Base-by-base conservation (phyloP, 805 yeast genomes). In the Monosporozyma unispora region DNA sequence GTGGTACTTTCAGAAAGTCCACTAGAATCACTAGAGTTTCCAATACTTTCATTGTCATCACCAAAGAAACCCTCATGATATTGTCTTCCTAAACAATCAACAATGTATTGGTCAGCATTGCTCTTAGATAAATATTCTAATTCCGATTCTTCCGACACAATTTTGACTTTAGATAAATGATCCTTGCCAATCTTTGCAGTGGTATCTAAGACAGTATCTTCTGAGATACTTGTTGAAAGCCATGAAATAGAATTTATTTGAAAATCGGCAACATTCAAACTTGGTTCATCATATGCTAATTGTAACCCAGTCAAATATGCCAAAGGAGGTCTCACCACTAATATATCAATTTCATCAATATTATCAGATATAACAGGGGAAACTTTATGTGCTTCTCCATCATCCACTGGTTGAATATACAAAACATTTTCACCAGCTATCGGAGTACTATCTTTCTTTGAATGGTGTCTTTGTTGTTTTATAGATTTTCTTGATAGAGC, bases 241-340 rank as follows among this genome's bases (percentile, higher is more conserved):
- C 62, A 60, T 1, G 61, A 60, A 2, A 57, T 47, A 1, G 54
- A 47, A 49, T 63, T 63, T 9, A 65, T 29, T 16, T 57, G 49
- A 42, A 54, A 61, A 44, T 65, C 68, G 4, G 59, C 60, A 10
- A 65, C 49, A 39, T 60, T 61, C 35, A 64, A 47, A 48, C 53
- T 58, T 16, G 68, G 69, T 45, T 63, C 67, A 51, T 65, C 68
- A 28, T 56, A 56, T 1, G 69, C 69, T 19, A 64, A 43, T 46
- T 64, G 67, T 64, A 64, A 62, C 21, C 62, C 59, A 5, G 54
- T 37, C 25, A 51, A 48, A 7, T 50, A 40, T 3, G 57, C 55
- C 2, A 53, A 29, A 3, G 55, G 43, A 4, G 63, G 58, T 44
- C 67, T 53, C n/a, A 64, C 44, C 2, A 64, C 46, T n/a, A 64